These are phyloP conservation scores for Plantago ovata DNA, from an alignment of 257 asterid species.

Conservation along the genomic window DNA sequence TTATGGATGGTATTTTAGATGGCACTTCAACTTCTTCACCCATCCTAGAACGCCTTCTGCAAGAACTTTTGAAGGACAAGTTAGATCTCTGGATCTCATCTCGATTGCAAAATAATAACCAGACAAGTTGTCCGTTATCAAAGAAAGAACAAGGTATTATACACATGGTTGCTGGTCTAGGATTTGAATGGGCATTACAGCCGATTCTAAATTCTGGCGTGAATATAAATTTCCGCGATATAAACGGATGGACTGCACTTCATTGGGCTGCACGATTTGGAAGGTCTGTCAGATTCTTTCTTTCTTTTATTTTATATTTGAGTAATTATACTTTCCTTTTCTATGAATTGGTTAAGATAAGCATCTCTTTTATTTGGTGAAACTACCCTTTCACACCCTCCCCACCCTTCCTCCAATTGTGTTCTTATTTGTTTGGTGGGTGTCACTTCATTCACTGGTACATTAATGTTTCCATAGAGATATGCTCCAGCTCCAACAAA, in stretches of 20 bases:
- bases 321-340: neutral
- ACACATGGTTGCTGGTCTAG: slow-evolving; percentile 89
- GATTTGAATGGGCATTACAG: slow-evolving; percentile 94
- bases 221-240: slow-evolving; percentile 76
- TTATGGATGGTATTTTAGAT: slow-evolving; percentile 50
- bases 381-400: no score
- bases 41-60: slow-evolving; percentile 78
- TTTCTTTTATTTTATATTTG: neutral
- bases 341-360: neutral
- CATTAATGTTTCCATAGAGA: no score
- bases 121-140: slow-evolving; percentile 42
- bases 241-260: slow-evolving; percentile 93
- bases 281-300: slow-evolving; percentile 46
- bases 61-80: slow-evolving; percentile 84
- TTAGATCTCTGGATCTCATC: slow-evolving; percentile 69
- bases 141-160: slow-evolving; percentile 91
- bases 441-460: no score
- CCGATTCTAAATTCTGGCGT: slow-evolving; percentile 77
- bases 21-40: slow-evolving; percentile 53
- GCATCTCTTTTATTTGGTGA: neutral
- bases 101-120: slow-evolving; percentile 35
- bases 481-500: no score
- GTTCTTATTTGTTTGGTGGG: no score
- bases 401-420: no score
- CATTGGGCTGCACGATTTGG: slow-evolving; percentile 99